phyloP scores from a whole-genome alignment of 192 early-diverging fungal genomes.

The Coemansia sp. region DNA sequence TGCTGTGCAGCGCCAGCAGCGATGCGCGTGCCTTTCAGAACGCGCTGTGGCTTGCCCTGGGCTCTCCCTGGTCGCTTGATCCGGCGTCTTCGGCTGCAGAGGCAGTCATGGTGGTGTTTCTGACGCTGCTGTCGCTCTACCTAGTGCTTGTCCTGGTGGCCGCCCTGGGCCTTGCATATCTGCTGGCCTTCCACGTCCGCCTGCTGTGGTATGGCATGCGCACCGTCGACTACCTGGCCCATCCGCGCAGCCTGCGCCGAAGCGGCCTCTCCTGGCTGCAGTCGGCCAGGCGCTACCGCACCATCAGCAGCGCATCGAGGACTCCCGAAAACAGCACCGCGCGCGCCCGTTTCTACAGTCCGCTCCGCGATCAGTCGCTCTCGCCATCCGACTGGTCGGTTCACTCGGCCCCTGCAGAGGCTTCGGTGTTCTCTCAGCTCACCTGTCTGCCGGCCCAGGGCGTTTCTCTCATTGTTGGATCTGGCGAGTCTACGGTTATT shows the following conservation, averaged over 20 bases:
- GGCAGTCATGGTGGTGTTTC: conserved; percentile 10
- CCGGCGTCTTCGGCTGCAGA: conserved; percentile 1
- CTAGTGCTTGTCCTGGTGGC: conserved; percentile 25
- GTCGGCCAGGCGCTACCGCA: conserved; percentile 27
- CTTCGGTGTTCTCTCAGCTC: conserved; percentile 3
- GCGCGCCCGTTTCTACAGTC: no score
- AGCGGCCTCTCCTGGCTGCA: conserved; percentile 15
- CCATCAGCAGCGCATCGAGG: conserved; percentile 6
- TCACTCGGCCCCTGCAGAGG: not conserved
- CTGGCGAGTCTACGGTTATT: conserved; percentile 21
- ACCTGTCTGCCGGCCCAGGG: conserved; percentile 23
- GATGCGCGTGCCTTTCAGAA: conserved; percentile 19
- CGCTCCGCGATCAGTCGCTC: not conserved
- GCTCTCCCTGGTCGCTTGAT: conserved; percentile 8
- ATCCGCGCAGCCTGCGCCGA: conserved; percentile 15
- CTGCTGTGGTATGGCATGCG: conserved; percentile 37
- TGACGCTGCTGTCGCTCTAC: conserved; percentile 25
- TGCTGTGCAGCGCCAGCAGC: conserved; percentile 15
- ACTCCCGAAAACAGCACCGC: not conserved
- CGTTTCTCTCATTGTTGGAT: conserved; percentile 33
- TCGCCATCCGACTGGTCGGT: conserved; percentile 12
- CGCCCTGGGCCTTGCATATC: conserved; percentile 25
- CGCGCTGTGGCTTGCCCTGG: conserved; percentile 22
- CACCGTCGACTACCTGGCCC: conserved; percentile 36
- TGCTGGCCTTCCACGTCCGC: conserved; percentile 43